Percentiles rank a stretch among this genome's conserved stretches.
Conservation (phyloP, 768 basidiomycete genomes). For the Ramaria sp. region DNA sequence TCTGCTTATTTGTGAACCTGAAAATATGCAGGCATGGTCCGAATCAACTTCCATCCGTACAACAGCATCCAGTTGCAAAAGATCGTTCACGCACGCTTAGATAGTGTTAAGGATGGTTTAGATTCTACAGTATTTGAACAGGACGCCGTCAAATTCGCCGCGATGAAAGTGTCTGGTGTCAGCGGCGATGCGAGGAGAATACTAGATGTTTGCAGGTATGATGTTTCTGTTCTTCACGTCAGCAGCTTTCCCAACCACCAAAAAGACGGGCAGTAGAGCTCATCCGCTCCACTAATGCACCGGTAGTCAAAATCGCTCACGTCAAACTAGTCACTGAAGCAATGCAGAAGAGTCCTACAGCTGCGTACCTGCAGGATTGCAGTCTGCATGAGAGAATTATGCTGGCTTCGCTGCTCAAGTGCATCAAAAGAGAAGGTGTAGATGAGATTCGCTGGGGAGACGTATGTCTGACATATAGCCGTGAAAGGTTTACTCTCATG, state of each 20-base stretch:
- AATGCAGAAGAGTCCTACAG: constrained; percentile 88
- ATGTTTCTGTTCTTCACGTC: not conserved
- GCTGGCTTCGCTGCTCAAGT: constrained; percentile 74
- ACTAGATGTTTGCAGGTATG: constrained; percentile 82
- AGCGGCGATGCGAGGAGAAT: constrained; percentile 92
- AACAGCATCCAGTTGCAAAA: constrained; percentile 63
- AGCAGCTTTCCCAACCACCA: not conserved
- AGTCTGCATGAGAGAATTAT: constrained; percentile 84
- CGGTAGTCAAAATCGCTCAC: constrained; percentile 42
- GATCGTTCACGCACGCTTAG: constrained; percentile 79
- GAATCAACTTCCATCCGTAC: constrained; percentile 91
- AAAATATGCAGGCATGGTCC: constrained; percentile 56
- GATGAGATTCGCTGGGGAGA: constrained; percentile 83
- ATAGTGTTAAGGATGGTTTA: constrained; percentile 42
- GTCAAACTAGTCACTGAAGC: constrained; percentile 69
- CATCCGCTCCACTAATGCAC: constrained; percentile 35
- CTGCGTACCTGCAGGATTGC: constrained; percentile 70
- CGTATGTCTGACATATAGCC: constrained; percentile 28
- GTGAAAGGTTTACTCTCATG: not conserved
- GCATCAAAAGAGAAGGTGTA: constrained; percentile 72
- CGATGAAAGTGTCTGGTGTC: constrained; percentile 68
- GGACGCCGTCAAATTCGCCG: constrained; percentile 79
- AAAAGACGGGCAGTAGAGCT: constrained; percentile 75
- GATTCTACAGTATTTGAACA: constrained; percentile 33
- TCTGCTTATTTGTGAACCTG: not conserved